A percentile compares a stretch with the other conserved stretches of the same genome.
Evolutionary conservation across 306 rosid species (phyloP).

Genomic region (Cucurbita maxima): DNA sequence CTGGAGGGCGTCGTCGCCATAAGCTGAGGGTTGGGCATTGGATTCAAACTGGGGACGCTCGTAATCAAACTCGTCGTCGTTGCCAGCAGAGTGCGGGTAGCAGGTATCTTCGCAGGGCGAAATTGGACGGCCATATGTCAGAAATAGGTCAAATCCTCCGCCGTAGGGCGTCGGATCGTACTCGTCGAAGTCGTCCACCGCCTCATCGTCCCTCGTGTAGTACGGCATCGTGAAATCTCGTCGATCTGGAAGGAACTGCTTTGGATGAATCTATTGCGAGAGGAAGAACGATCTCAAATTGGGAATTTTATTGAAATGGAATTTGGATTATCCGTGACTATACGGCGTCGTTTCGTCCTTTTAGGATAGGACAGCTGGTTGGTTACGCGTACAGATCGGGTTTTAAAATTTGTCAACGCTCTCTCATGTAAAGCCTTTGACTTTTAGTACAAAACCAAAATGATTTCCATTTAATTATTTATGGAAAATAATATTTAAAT

Average conservation of each 20-base stretch:
- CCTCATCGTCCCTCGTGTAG: constrained; percentile 17
- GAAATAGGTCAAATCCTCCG: constrained; percentile 26
- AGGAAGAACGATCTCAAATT: neutral
- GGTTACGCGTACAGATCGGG: neutral
- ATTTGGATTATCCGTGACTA: neutral
- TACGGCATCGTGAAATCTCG: constrained; percentile 22
- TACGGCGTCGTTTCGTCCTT: neutral
- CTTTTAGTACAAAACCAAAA: too few relatives aligned
- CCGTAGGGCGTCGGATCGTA: constrained; percentile 34
- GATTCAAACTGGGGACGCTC: constrained; percentile 61
- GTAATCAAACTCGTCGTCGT: constrained; percentile 40
- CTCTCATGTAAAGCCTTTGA: too few relatives aligned
- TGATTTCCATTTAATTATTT: too few relatives aligned
- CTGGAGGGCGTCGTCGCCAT: constrained; percentile 44
- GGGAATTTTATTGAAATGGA: neutral
- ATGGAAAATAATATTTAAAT: too few relatives aligned
- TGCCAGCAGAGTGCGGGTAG: constrained; percentile 21
- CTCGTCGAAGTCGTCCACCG: constrained; percentile 30
- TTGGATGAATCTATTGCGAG: neutral
- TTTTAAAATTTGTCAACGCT: neutral
- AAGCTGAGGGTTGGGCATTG: constrained; percentile 50
- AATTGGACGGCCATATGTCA: constrained; percentile 32
- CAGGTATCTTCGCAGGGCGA: constrained; percentile 41
- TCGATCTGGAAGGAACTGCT: neutral
- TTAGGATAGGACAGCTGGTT: neutral